Percentiles rank a stretch among this genome's conserved stretches.
Evolutionary conservation across 139 green algal species (phyloP).

Genomic region (Nannochloris sp.): DNA sequence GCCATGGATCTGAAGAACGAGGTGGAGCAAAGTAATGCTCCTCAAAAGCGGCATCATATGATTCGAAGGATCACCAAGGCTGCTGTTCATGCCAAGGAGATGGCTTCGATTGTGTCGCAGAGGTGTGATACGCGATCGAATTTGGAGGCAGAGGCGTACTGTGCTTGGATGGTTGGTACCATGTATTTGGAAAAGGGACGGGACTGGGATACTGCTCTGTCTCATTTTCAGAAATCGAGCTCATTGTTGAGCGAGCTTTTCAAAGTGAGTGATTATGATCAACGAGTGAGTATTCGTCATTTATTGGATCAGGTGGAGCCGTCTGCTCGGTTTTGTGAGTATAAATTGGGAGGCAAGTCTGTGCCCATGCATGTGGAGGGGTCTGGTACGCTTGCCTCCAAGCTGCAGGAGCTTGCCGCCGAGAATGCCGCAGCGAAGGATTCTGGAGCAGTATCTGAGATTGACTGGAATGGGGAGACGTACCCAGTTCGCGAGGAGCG

Average conservation of each 20-base stretch:
- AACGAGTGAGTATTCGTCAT: slow-evolving; percentile 53
- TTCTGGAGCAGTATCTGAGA: slow-evolving; percentile 27
- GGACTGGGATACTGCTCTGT: slow-evolving; percentile 64
- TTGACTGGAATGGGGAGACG: slow-evolving; percentile 52
- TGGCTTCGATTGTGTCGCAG: slow-evolving; percentile 36
- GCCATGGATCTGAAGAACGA: slow-evolving; percentile 86
- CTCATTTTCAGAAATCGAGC: slow-evolving; percentile 56
- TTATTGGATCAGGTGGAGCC: slow-evolving; percentile 78
- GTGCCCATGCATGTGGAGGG: not conserved
- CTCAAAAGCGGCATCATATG: slow-evolving; percentile 55
- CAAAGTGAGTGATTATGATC: slow-evolving; percentile 58
- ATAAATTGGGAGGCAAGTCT: slow-evolving; percentile 54
- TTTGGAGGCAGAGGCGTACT: slow-evolving; percentile 84
- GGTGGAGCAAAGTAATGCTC: slow-evolving; percentile 26
- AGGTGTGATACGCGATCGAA: slow-evolving; percentile 43
- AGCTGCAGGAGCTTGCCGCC: slow-evolving; percentile 41
- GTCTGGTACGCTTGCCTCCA: slow-evolving; percentile 20
- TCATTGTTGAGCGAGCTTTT: slow-evolving; percentile 66
- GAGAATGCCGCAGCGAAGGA: slow-evolving; percentile 40
- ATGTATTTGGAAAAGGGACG: slow-evolving; percentile 67
- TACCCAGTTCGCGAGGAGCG: slow-evolving; percentile 44
- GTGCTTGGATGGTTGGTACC: slow-evolving; percentile 56
- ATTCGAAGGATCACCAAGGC: slow-evolving; percentile 66
- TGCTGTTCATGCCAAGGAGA: slow-evolving; percentile 38
- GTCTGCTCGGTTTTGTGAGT: slow-evolving; percentile 71